A percentile compares a stretch with the other conserved stretches of the same genome.
These are phyloP conservation scores for Citrus trifoliata DNA, from an alignment of 345 rosid genomes.

Conservation along the genomic window DNA sequence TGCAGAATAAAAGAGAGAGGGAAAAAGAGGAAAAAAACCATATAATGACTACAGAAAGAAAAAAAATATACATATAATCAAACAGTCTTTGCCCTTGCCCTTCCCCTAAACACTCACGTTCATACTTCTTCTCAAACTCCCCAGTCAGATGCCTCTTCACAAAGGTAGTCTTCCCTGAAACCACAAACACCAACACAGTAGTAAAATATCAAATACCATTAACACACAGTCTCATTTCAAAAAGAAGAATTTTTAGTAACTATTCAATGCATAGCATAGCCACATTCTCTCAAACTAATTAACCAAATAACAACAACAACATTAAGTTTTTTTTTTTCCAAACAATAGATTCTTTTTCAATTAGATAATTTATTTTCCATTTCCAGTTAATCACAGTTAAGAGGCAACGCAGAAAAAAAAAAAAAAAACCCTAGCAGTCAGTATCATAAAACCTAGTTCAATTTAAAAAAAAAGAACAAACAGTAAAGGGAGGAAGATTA, in stretches of 20 bases:
- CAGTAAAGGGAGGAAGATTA: constrained; percentile 11
- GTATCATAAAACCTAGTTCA: background rate
- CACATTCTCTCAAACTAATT: background rate
- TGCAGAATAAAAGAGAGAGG: constrained; percentile 8
- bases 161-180: constrained; percentile 79
- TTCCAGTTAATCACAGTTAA: background rate
- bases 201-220: background rate
- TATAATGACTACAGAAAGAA: background rate
- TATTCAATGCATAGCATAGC: background rate
- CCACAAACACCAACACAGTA: too few species aligned
- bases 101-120: constrained; percentile 49
- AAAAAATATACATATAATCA: background rate
- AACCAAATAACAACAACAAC: background rate
- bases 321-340: background rate
- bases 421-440: background rate
- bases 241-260: background rate
- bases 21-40: background rate
- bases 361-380: background rate
- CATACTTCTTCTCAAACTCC: constrained; percentile 94
- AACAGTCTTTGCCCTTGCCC: too few species aligned
- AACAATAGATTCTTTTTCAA: background rate
- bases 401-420: background rate
- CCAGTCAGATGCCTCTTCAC: constrained; percentile 96
- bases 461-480: background rate
- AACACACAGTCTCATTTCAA: background rate